These are phyloP conservation scores for Nicotiana paniculata DNA, from an alignment of 257 asterid genomes.

Conservation along the genomic window DNA sequence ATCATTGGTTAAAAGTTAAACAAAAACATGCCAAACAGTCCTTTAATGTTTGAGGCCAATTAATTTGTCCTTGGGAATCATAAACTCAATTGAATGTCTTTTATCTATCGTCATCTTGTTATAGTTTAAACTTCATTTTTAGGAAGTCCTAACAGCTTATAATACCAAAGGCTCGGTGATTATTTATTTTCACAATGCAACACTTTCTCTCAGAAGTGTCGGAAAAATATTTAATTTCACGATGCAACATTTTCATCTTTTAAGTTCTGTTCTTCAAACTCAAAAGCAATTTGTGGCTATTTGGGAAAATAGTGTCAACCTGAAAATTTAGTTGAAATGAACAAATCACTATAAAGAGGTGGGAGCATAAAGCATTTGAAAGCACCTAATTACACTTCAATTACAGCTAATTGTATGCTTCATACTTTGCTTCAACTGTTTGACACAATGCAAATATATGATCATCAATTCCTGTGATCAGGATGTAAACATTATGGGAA, in stretches of 20 bases:
- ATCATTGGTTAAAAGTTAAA: too few species aligned
- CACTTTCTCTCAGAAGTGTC: too few species aligned
- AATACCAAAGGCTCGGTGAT: background rate
- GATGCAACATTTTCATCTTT: background rate
- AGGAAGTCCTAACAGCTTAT: background rate
- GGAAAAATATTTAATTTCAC: background rate
- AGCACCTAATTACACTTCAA: background rate
- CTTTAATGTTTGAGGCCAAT: too few species aligned
- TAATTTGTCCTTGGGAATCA: too few species aligned
- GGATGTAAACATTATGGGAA: background rate
- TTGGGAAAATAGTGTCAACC: background rate
- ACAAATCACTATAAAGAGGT: background rate
- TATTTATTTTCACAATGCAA: background rate
- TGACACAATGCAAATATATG: background rate
- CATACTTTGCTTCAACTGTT: background rate
- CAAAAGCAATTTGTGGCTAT: background rate
- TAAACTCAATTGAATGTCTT: background rate
- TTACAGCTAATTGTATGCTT: background rate
- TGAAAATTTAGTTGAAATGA: background rate
- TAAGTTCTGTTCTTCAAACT: background rate
- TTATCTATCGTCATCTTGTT: background rate
- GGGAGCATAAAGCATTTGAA: background rate
- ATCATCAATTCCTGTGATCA: background rate
- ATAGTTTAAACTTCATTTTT: background rate
- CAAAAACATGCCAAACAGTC: too few species aligned